Conservation (phyloP, 1,284 basidiomycete species). For the Stygiomarasmius scandens region DNA sequence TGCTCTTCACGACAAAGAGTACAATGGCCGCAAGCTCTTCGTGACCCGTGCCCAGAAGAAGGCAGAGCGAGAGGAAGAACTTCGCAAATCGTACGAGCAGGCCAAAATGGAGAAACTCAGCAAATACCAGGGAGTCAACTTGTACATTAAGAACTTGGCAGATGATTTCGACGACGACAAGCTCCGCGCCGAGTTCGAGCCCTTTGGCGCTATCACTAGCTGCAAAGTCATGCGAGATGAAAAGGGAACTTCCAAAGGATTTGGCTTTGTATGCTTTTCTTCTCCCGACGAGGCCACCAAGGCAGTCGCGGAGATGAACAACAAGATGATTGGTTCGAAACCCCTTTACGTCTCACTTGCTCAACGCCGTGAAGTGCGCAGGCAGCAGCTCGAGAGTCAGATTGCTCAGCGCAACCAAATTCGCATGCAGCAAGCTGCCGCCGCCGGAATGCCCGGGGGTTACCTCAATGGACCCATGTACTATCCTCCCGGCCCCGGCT, state of each 20-base stretch:
- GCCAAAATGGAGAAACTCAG: slow-evolving; percentile 97
- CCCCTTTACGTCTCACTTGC: slow-evolving; percentile 99
- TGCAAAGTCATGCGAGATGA: slow-evolving; percentile 99
- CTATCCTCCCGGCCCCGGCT: slow-evolving; percentile 85
- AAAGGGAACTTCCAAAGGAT: slow-evolving; percentile 89
- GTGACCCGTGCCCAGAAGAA: slow-evolving; percentile 99
- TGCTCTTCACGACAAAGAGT: slow-evolving; percentile 85
- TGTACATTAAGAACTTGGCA: slow-evolving; percentile 98
- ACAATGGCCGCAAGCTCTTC: slow-evolving; percentile 90
- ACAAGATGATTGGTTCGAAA: slow-evolving; percentile 99
- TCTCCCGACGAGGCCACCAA: slow-evolving; percentile 99
- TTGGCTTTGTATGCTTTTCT: slow-evolving; percentile 99
- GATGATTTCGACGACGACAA: slow-evolving; percentile 96
- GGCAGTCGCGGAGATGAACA: slow-evolving; percentile 99
- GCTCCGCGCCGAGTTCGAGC: slow-evolving; percentile 93
- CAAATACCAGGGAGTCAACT: slow-evolving; percentile 99
- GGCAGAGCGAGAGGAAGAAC: slow-evolving; percentile 96
- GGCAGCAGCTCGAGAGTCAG: slow-evolving; percentile 98
- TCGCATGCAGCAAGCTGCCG: slow-evolving; percentile 91
- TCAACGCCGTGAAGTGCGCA: slow-evolving; percentile 97
- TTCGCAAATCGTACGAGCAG: slow-evolving; percentile 92
- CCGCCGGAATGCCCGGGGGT: slow-evolving; percentile 79
- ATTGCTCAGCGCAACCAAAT: slow-evolving; percentile 96
- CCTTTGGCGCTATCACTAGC: slow-evolving; percentile 96
- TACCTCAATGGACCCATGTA: slow-evolving; percentile 88